Percentiles rank a stretch among this genome's conserved stretches.
Conservation (phyloP, 73 alveolate species). For the Paramecium pentaurelia region DNA sequence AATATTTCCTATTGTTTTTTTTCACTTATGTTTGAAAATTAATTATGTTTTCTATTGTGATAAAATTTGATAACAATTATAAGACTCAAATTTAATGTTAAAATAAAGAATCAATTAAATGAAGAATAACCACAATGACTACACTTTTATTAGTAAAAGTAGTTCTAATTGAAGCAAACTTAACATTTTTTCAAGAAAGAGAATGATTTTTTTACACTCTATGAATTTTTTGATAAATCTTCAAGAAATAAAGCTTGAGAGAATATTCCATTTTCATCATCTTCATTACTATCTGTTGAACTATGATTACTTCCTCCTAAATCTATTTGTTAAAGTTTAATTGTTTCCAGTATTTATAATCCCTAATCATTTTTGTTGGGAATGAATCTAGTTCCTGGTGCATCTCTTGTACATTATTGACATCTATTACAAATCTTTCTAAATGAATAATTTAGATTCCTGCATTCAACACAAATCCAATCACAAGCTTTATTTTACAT, state of each 20-base stretch:
- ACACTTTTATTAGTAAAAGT: slow-evolving; percentile 21
- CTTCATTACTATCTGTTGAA: neutral
- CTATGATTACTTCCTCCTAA: neutral
- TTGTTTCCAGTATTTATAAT: neutral
- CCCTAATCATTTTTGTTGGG: neutral
- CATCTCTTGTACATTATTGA: slow-evolving; percentile 51
- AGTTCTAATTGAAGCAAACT: neutral
- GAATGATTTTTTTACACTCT: neutral
- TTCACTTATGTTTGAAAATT: neutral
- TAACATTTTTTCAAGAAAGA: slow-evolving; percentile 6
- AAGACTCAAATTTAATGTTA: neutral
- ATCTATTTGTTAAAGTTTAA: neutral
- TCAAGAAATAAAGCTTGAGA: slow-evolving; percentile 23
- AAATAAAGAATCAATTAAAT: neutral
- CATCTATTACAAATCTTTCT: slow-evolving; percentile 88
- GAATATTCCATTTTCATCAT: neutral
- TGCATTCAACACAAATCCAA: slow-evolving; percentile 85
- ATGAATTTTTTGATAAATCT: neutral
- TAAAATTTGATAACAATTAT: neutral
- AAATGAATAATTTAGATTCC: slow-evolving; percentile 83
- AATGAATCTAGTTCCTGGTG: slow-evolving; percentile 17
- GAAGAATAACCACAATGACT: neutral
- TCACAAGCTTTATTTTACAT: slow-evolving; percentile 77
- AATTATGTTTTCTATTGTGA: neutral
- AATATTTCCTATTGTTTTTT: neutral